Evolutionary conservation across 306 rosid genomes (phyloP).

Genomic region (Castanea sativa): DNA sequence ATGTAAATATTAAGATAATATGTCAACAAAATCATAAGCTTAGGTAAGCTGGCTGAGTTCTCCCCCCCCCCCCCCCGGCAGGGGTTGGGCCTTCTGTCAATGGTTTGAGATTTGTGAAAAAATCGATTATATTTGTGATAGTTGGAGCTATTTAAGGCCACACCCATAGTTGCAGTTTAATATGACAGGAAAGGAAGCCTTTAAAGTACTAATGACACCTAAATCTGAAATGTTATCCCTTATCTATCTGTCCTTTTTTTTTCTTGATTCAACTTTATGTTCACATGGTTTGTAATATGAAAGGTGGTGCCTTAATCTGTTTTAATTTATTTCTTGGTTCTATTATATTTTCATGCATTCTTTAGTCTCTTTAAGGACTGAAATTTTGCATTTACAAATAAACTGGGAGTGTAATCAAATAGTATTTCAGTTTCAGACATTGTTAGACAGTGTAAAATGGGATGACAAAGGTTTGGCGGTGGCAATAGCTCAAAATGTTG

Average conservation of each 20-base stretch:
- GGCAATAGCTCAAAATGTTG: conserved; percentile 89
- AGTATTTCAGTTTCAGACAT: conserved; percentile 58
- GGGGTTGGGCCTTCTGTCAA: neutral
- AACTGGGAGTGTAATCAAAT: neutral
- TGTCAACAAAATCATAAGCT: neutral
- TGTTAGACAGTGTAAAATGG: conserved; percentile 75
- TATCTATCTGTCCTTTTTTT: too few species aligned
- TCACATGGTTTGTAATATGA: too few species aligned
- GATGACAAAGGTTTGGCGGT: conserved; percentile 82
- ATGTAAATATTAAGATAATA: neutral
- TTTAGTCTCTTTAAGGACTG: neutral
- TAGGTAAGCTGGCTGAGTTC: neutral
- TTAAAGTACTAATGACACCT: neutral
- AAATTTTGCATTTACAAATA: conserved; percentile 1
- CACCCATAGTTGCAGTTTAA: neutral
- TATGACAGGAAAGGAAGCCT: neutral
- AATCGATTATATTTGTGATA: neutral
- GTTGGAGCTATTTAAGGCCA: neutral
- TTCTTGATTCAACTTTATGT: too few species aligned
- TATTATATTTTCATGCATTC: neutral
- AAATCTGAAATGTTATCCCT: neutral
- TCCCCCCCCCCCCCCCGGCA: neutral
- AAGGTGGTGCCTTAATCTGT: neutral
- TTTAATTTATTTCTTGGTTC: neutral
- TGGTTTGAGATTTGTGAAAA: neutral